These are phyloP conservation scores for Cylindrotheca fusiformis DNA, from an alignment of 108 stramenopile genomes.

Conservation along the genomic window DNA sequence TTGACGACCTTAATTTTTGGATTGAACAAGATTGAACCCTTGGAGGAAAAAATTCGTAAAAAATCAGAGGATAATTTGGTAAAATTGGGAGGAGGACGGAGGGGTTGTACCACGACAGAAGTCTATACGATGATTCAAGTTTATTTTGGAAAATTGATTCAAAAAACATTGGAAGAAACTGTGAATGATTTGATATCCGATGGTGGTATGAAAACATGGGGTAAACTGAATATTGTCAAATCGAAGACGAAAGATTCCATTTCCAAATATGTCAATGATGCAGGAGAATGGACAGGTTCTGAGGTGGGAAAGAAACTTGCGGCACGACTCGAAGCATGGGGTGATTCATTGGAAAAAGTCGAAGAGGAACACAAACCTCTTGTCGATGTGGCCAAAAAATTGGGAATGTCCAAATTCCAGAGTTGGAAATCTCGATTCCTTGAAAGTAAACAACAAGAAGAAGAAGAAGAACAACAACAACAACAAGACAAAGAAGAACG, in stretches of 20 bases:
- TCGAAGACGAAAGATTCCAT: slow-evolving; percentile 4
- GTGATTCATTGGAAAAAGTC: too few relatives aligned
- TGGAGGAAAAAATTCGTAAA: slow-evolving; percentile 1
- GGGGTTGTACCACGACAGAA: slow-evolving; percentile 25
- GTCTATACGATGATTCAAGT: slow-evolving; percentile 9
- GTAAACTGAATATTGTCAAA: neutral
- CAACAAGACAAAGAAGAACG: too few relatives aligned
- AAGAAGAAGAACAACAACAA: too few relatives aligned
- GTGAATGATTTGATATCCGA: neutral
- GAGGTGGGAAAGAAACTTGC: slow-evolving; percentile 6
- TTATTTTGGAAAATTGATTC: neutral
- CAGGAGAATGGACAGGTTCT: slow-evolving; percentile 7
- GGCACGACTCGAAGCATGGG: neutral
- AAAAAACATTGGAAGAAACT: neutral
- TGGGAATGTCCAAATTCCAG: too few relatives aligned
- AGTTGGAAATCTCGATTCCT: too few relatives aligned
- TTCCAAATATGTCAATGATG: neutral
- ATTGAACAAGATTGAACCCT: slow-evolving; percentile 8
- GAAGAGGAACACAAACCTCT: too few relatives aligned
- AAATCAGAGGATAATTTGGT: slow-evolving; percentile 2
- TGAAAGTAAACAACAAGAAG: too few relatives aligned
- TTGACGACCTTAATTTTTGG: slow-evolving; percentile 8
- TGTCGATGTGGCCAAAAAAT: too few relatives aligned
- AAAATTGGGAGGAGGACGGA: neutral
- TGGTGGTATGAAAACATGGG: neutral